These are phyloP conservation scores for Phialophora chinensis DNA, from an alignment of 2,329 filamentous ascomycete species.

Conservation along the genomic window DNA sequence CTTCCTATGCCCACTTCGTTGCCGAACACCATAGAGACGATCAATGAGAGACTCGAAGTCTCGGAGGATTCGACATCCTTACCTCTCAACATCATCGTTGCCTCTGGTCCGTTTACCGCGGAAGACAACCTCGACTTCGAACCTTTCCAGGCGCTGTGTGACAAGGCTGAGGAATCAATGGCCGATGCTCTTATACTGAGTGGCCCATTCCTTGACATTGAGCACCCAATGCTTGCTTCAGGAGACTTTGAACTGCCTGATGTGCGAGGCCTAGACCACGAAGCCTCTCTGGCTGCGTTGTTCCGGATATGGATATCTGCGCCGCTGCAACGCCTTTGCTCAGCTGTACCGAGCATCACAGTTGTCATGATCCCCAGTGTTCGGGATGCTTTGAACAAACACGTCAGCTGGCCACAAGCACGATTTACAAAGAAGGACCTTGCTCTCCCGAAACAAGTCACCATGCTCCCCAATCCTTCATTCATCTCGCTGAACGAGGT, in stretches of 20 bases:
- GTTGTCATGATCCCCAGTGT: slow-evolving; percentile 83
- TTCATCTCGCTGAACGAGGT: slow-evolving; percentile 87
- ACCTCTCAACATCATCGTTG: slow-evolving; percentile 78
- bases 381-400: slow-evolving; percentile 78
- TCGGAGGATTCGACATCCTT: slow-evolving; percentile 61
- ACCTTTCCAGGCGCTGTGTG: slow-evolving; percentile 80
- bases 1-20: slow-evolving; percentile 76
- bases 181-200: slow-evolving; percentile 80
- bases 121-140: slow-evolving; percentile 93
- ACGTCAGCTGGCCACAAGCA: slow-evolving; percentile 86
- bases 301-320: slow-evolving; percentile 82
- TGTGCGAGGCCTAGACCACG: slow-evolving; percentile 67
- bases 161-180: slow-evolving; percentile 73
- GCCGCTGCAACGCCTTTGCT: slow-evolving; percentile 71
- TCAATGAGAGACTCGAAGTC: slow-evolving; percentile 72
- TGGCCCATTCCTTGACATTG: slow-evolving; percentile 88
- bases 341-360: slow-evolving; percentile 76
- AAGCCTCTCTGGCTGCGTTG: slow-evolving; percentile 77
- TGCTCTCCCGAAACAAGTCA: slow-evolving; percentile 76
- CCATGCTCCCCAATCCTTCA: slow-evolving; percentile 88
- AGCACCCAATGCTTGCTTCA: slow-evolving; percentile 83
- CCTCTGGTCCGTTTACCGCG: slow-evolving; percentile 86
- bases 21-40: slow-evolving; percentile 67
- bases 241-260: slow-evolving; percentile 79
- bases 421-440: slow-evolving; percentile 72